Evolutionary conservation across 306 rosid species (phyloP).

Genomic region (Pachyrhizus erosus): DNA sequence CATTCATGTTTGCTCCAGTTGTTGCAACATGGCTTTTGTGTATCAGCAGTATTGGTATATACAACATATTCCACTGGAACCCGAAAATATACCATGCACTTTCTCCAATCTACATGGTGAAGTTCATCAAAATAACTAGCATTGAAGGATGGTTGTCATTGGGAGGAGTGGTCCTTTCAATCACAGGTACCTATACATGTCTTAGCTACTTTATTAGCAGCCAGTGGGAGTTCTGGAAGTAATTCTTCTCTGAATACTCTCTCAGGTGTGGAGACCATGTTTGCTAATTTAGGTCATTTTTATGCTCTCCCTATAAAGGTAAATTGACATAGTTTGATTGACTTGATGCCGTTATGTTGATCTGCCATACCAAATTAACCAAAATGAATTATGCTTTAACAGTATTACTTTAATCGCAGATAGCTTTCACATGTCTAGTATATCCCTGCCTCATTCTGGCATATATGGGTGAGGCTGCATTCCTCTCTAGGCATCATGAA

Average conservation of each 20-base stretch:
- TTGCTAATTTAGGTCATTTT: constrained; percentile 77
- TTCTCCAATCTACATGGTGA: constrained; percentile 70
- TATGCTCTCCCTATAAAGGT: constrained; percentile 78
- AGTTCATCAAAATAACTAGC: constrained; percentile 61
- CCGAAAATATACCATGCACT: constrained; percentile 58
- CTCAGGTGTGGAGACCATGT: constrained; percentile 88
- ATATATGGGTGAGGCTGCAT: constrained; percentile 90
- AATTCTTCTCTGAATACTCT: constrained; percentile 38
- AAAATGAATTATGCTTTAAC: background rate
- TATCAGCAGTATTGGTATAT: constrained; percentile 66
- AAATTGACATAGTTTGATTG: background rate
- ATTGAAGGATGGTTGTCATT: constrained; percentile 71
- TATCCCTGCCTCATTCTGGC: constrained; percentile 75
- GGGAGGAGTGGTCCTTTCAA: constrained; percentile 74
- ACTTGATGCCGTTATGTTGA: constrained; percentile 4
- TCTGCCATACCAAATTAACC: background rate
- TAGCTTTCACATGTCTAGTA: constrained; percentile 75
- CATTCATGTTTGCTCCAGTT: constrained; percentile 82
- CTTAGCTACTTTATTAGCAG: constrained; percentile 33
- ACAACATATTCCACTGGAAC: constrained; percentile 76
- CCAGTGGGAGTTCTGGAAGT: constrained; percentile 36
- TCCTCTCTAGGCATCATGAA: constrained; percentile 71
- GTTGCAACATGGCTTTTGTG: constrained; percentile 72
- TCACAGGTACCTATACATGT: constrained; percentile 59
- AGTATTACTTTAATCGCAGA: constrained; percentile 49